Base-by-base conservation (phyloP, 148 eudicot genomes). In the Gaultheria prostrata region DNA sequence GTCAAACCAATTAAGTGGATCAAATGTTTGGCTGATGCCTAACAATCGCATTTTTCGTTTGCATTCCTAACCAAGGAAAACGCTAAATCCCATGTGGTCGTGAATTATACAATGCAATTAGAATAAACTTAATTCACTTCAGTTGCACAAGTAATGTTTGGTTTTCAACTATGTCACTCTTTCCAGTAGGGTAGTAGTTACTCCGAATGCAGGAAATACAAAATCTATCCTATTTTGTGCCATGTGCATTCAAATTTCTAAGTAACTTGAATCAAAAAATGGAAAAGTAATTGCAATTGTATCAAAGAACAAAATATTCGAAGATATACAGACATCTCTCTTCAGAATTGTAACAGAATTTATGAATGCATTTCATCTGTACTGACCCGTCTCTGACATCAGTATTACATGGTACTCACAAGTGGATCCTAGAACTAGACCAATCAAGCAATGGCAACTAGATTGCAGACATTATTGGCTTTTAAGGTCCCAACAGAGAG, bases 11-110 rank as follows among this genome's bases (percentile, higher is more conserved):
- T 21, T 53, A 82, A 43, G 57, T 18, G 15, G 15, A 15, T 28
- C 46, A 61, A 82, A 56, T 33, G 50, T 28, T 57, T 74, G 84
- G 48, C 61, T 57, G 30, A 79, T 59, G 20, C 28, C 39, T 79
- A 6, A n/a, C 49, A 57, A 35, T 57, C 54, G 33, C 81, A 78
- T 48, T 28, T 77, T 78, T 8, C 43, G 20, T 78, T 9, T 30
- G 46, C 13, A 30, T 49, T 43, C 80, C 67, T 32, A 53, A 32
- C 65, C 1, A 15, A 51, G 11, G n/a, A 78, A 78, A 32, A 59
- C 8, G 33, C 8, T 43, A 49, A 77, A 49, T 50, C n/a, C 13
- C 8, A 26, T 67, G 76, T 43, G 73, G 33, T 59, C 11, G 45
- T 24, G 14, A n/a, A 61, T 15, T 80, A 59, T 24, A 18, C n/a